Base-by-base conservation (phyloP, 345 rosid species). In the Orychophragmus violaceus region DNA sequence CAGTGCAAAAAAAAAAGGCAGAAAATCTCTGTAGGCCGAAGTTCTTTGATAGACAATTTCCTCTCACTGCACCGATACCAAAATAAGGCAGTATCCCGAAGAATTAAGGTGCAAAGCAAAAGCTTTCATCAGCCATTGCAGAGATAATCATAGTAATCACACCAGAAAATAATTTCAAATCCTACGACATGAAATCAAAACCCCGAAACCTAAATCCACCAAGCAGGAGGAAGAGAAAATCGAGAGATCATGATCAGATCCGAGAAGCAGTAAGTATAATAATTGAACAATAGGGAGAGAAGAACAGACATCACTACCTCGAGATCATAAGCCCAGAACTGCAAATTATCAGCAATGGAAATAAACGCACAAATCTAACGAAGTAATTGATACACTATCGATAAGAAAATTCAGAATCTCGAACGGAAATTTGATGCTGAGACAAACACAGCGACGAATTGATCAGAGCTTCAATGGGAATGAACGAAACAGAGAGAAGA, bases 201-300 rank as follows among this genome's bases (percentile, higher is more conserved):
- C 16, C 13, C 24, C 13, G 13, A 46, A 74, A 37, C 66, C 69
- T 55, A 68, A 69, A 69, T 36, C 54, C 60, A 62, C 18, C 54
- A 44, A 44, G 58, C 49, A 50, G 25, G 51, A 71, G 56, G 42
- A 25, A 46, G 17, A n/a, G 30, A 25, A 27, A 36, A 16, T n/a
- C 17, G 3, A 25, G 41, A 24, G n/a, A n/a, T n/a, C n/a, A 66
- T 0, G 77, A 66, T 74, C 70, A 58, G 78, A 75, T 70, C 71
- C 50, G 44, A 60, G 41, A 66, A 56, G 64, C 36, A 42, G 3
- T 0, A 3, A 54, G 46, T 24, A 12, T 9, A 44, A 12, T 0
- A 54, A 54, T 23, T 5, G 23, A 63, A n/a, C 1, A 46, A 29
- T 6, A 48, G 29, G 53, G 37, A 59, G 62, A 30, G 1, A 32